Percentiles rank a stretch among this genome's conserved stretches.
Evolutionary conservation across 768 basidiomycete species (phyloP).

Genomic region (Pleurotus eryngii): DNA sequence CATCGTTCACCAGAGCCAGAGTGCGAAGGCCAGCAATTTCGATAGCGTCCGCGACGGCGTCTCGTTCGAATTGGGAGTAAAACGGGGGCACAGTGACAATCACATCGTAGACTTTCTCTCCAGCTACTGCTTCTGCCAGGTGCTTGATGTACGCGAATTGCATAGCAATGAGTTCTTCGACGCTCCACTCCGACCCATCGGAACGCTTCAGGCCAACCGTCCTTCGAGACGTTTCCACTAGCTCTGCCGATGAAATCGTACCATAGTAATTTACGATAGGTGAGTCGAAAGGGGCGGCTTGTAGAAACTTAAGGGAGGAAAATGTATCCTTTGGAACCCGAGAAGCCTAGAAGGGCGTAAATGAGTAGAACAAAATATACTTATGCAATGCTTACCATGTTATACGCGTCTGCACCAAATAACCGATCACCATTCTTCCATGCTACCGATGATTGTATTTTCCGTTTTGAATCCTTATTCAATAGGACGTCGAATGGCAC

Average conservation of each 20-base stretch:
- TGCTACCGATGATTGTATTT: constrained; percentile 84
- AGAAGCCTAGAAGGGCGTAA: constrained; percentile 58
- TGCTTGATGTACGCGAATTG: constrained; percentile 88
- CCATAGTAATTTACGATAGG: constrained; percentile 55
- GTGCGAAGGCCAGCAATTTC: constrained; percentile 87
- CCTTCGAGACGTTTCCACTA: constrained; percentile 52
- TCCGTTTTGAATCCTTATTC: constrained; percentile 96
- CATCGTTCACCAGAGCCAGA: constrained; percentile 87
- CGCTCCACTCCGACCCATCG: constrained; percentile 68
- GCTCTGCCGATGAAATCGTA: constrained; percentile 51
- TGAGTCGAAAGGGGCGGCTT: constrained; percentile 66
- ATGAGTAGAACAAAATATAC: not conserved
- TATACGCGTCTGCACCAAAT: constrained; percentile 87
- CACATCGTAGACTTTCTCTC: constrained; percentile 79
- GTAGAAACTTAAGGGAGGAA: constrained; percentile 79
- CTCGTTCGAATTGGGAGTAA: constrained; percentile 88
- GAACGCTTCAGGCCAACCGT: constrained; percentile 59
- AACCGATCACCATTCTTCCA: constrained; percentile 91
- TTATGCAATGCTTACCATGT: constrained; percentile 57
- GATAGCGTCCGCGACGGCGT: constrained; percentile 87
- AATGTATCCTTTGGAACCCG: constrained; percentile 90
- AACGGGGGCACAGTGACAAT: constrained; percentile 89
- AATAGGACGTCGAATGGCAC: constrained; percentile 93
- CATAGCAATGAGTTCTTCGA: constrained; percentile 93
- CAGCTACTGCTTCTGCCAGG: constrained; percentile 74